Conservation (phyloP, 306 rosid genomes). For the Prinsepia uniflora region DNA sequence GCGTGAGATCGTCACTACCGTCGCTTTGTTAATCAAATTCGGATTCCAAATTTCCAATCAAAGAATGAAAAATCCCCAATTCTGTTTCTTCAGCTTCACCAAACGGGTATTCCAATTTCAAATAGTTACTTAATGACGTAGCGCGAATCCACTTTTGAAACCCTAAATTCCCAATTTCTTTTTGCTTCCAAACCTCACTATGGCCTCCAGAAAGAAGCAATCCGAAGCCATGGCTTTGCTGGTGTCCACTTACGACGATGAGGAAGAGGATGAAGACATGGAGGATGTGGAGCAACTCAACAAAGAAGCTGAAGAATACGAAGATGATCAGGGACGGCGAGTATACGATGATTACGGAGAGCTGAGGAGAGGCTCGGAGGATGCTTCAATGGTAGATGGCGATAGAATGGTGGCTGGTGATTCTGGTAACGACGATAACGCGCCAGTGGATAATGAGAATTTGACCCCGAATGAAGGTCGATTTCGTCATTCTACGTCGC, state of each 20-base stretch:
- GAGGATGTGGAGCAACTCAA: constrained; percentile 40
- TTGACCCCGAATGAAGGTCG: constrained; percentile 36
- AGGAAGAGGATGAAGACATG: constrained; percentile 52
- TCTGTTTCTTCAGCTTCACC: not conserved
- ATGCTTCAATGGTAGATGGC: constrained; percentile 30
- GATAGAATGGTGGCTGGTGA: constrained; percentile 31
- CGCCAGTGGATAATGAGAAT: constrained; percentile 24
- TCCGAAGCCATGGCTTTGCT: constrained; percentile 71
- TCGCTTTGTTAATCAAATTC: not conserved
- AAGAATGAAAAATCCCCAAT: not conserved
- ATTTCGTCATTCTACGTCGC: constrained; percentile 40
- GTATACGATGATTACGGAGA: constrained; percentile 9
- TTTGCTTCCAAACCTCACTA: constrained; percentile 31
- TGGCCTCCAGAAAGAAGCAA: constrained; percentile 71
- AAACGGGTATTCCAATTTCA: not conserved
- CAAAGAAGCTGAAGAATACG: constrained; percentile 2
- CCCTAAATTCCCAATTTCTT: not conserved
- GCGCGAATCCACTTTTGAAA: not conserved
- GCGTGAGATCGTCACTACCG: not conserved
- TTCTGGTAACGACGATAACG: constrained; percentile 31
- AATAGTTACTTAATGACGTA: not conserved
- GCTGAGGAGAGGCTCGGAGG: constrained; percentile 40
- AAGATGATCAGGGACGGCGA: constrained; percentile 16
- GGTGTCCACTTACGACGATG: constrained; percentile 69
- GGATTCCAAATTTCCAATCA: not conserved